Percentiles rank a stretch among this genome's conserved stretches.
phyloP scores from a whole-genome alignment of 352 stramenopile species.

The Phytophthora kernoviae region DNA sequence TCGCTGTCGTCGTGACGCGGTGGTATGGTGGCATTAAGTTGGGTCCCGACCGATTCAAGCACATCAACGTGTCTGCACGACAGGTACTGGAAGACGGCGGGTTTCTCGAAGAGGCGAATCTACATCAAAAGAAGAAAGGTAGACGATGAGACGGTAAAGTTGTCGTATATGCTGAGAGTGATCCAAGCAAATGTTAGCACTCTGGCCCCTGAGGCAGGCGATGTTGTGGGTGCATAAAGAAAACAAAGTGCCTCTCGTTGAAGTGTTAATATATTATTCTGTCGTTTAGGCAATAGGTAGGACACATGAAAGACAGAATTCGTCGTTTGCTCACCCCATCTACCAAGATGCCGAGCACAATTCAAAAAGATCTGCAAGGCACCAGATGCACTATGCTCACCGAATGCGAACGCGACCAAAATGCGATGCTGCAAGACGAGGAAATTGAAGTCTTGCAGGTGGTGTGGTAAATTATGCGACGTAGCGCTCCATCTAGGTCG shows the following conservation, averaged over 20 bases:
- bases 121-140: conserved; percentile 59
- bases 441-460: conserved; percentile 14
- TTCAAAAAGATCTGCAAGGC: background rate
- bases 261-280: too few relatives aligned
- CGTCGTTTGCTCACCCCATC: background rate
- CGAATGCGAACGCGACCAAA: conserved; percentile 1
- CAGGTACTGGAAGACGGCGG: conserved; percentile 76
- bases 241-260: too few relatives aligned
- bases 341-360: background rate
- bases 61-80: conserved; percentile 80
- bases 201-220: too few relatives aligned
- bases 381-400: conserved; percentile 9
- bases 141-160: conserved; percentile 38
- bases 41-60: conserved; percentile 87
- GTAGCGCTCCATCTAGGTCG: too few relatives aligned
- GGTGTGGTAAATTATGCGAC: background rate
- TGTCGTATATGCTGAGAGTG: too few relatives aligned
- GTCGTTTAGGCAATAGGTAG: too few relatives aligned
- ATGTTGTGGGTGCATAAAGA: too few relatives aligned
- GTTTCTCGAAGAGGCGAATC: conserved; percentile 41
- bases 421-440: conserved; percentile 5
- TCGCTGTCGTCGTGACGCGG: conserved; percentile 82
- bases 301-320: background rate
- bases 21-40: conserved; percentile 88
- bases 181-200: too few relatives aligned